A percentile compares a stretch with the other conserved stretches of the same genome.
Evolutionary conservation across 2,329 filamentous ascomycete genomes (phyloP).

Genomic region (Stemphylium vesicarium): DNA sequence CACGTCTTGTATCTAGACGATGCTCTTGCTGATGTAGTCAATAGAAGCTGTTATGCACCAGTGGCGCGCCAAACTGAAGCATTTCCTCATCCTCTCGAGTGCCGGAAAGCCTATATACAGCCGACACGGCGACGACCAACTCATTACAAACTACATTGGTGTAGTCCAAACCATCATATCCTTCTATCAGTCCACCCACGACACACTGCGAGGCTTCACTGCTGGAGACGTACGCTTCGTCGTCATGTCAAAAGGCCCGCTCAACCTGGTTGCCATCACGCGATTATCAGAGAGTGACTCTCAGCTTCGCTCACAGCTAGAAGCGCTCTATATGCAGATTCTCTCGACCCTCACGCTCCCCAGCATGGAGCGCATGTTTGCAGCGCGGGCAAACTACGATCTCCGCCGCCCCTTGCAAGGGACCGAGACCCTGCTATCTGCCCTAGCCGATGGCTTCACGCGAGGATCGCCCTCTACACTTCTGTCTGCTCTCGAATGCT

Average conservation of each 20-base stretch:
- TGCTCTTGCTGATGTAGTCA: constrained; percentile 36
- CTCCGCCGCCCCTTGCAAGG: constrained; percentile 87
- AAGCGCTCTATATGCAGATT: constrained; percentile 98
- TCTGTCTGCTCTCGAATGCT: constrained; percentile 87
- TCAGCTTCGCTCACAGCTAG: constrained; percentile 85
- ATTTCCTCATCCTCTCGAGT: constrained; percentile 94
- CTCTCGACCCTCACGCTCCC: constrained; percentile 92
- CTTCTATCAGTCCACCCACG: constrained; percentile 83
- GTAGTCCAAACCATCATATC: constrained; percentile 98
- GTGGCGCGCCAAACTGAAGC: constrained; percentile 94
- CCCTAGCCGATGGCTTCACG: constrained; percentile 92
- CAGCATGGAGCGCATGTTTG: constrained; percentile 84
- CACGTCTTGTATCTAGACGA: constrained; percentile 28
- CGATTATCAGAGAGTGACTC: constrained; percentile 88
- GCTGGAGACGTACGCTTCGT: constrained; percentile 89
- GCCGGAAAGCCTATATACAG: constrained; percentile 98
- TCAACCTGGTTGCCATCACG: constrained; percentile 94
- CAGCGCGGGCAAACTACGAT: constrained; percentile 90
- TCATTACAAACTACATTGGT: constrained; percentile 93
- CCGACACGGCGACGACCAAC: constrained; percentile 84
- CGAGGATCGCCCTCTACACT: constrained; percentile 88
- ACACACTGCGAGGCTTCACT: constrained; percentile 81
- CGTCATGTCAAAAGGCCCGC: constrained; percentile 79
- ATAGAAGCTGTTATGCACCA: constrained; percentile 63
- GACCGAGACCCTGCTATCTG: constrained; percentile 88